Base-by-base conservation (phyloP, 805 yeast genomes). In the Kregervanrija delftensis region DNA sequence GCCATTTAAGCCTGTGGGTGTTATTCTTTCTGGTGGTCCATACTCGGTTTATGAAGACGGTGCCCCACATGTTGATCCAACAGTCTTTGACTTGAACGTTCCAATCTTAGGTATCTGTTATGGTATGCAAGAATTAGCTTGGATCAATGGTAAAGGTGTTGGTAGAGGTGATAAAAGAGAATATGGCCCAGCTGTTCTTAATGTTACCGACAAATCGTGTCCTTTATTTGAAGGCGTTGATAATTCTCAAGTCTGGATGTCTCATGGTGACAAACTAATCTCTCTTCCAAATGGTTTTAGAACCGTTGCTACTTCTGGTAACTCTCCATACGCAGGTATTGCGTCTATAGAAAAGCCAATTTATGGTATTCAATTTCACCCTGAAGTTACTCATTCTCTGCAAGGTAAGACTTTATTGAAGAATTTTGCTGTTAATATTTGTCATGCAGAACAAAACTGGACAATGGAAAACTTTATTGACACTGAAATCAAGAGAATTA, bases 71-170 rank as follows among this genome's bases (percentile, higher is more conserved):
- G 99, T 91, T 47, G 99, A 93, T 71, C 93, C 82, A 54, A 97
- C 79, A 45, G 81, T 93, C 49, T 93, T 93, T 72, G 78, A 91
- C 57, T 79, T 93, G 58, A 77, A 79, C 49, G 99, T 93, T 33
- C 99, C 99, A 52, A 85, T 93, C 60, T 74, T 93, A 55, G 99
- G 99, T 61, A 93, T 93, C 66, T 93, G 99, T 72, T 93, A 93
- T 71, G 99, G 99, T 68, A 86, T 93, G 91, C 99, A 93, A 75
- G 99, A 93, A 72, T 72, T 93, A 56, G 99, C 99, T 44, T 91
- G 98, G 98, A 83, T 89, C 60, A 87, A 87, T 67, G 95, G 95
- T 67, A 86, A 86, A 66, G 85, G 85, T 54, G 99, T 93, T 48
- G 86, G 88, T 48, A 83, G 96, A 67, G 96, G 96, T 68, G 96